These are phyloP conservation scores for Aleurites moluccanus DNA, from an alignment of 441 rosid species.

Conservation along the genomic window DNA sequence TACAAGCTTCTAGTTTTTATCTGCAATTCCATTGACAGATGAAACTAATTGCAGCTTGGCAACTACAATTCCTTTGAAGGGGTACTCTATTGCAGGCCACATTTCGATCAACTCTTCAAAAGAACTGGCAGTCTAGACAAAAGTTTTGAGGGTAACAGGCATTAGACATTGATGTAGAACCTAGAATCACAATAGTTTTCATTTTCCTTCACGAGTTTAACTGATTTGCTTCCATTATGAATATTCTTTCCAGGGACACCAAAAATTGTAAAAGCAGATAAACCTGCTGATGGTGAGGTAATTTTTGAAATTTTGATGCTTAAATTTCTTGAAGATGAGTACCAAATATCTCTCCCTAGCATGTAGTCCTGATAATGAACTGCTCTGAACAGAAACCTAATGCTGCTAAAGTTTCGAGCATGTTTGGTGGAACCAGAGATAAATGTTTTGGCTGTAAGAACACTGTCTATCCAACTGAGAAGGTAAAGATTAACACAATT, in stretches of 20 bases:
- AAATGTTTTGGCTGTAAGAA: slow-evolving; percentile 85
- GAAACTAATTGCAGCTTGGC: slow-evolving; percentile 64
- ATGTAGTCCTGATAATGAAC: slow-evolving; percentile 17
- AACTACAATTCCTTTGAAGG: slow-evolving; percentile 99
- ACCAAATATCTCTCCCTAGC: background rate
- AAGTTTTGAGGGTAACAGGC: slow-evolving; percentile 78
- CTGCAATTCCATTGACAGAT: slow-evolving; percentile 17
- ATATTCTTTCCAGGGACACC: slow-evolving; percentile 61
- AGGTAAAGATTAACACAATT: slow-evolving; percentile 45
- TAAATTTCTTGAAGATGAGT: background rate
- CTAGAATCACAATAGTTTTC: background rate
- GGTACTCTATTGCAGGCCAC: slow-evolving; percentile 94
- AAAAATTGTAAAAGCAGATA: slow-evolving; percentile 78
- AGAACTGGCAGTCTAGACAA: slow-evolving; percentile 98
- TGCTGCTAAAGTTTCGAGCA: slow-evolving; percentile 71
- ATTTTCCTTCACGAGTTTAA: background rate
- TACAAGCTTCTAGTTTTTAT: background rate
- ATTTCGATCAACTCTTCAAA: slow-evolving; percentile 92
- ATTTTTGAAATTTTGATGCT: slow-evolving; percentile 18
- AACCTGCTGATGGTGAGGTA: slow-evolving; percentile 76
- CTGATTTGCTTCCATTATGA: slow-evolving; percentile 21
- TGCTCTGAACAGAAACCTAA: slow-evolving; percentile 64
- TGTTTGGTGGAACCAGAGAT: slow-evolving; percentile 94
- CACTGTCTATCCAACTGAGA: slow-evolving; percentile 94
- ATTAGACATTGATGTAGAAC: background rate